These are phyloP conservation scores for Termitomyces eurrhizus DNA, from an alignment of 768 basidiomycete species.

Conservation along the genomic window DNA sequence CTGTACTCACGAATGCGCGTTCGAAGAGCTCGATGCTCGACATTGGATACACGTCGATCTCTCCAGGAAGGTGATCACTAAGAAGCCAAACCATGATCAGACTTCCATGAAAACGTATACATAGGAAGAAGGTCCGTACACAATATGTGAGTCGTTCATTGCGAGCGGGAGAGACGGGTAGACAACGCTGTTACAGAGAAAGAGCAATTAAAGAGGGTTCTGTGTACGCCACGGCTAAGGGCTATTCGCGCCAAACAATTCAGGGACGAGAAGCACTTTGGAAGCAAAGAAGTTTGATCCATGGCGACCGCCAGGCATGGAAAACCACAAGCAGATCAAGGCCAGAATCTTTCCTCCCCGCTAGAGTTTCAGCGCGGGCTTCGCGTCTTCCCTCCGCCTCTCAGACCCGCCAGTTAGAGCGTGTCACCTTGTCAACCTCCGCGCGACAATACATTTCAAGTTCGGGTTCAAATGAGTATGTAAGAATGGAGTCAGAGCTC, in stretches of 20 bases:
- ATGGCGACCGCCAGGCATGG: conserved; percentile 13
- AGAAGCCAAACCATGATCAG: not conserved
- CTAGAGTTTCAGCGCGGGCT: not conserved
- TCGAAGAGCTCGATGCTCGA: conserved; percentile 14
- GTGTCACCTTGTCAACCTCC: conserved; percentile 6
- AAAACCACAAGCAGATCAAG: conserved; percentile 9
- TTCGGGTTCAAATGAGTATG: not conserved
- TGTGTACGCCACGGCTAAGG: conserved; percentile 11
- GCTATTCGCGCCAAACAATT: conserved; percentile 7
- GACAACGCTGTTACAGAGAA: too few relatives aligned
- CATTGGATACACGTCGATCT: conserved; percentile 7
- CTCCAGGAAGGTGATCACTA: conserved; percentile 1
- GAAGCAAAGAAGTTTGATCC: conserved; percentile 15
- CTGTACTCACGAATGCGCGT: conserved; percentile 16
- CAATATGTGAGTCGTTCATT: conserved; percentile 7
- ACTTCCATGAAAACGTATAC: not conserved
- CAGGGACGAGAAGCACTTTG: conserved; percentile 10
- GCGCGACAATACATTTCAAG: not conserved
- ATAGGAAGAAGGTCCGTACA: not conserved
- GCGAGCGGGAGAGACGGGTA: not conserved
- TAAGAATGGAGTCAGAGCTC: not conserved
- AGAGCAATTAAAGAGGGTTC: conserved; percentile 4
- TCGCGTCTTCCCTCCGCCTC: conserved; percentile 10
- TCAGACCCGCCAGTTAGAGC: not conserved
- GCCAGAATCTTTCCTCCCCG: not conserved